Conservation (phyloP, 371 early-diverging fungal species). For the Parasitella parasitica region DNA sequence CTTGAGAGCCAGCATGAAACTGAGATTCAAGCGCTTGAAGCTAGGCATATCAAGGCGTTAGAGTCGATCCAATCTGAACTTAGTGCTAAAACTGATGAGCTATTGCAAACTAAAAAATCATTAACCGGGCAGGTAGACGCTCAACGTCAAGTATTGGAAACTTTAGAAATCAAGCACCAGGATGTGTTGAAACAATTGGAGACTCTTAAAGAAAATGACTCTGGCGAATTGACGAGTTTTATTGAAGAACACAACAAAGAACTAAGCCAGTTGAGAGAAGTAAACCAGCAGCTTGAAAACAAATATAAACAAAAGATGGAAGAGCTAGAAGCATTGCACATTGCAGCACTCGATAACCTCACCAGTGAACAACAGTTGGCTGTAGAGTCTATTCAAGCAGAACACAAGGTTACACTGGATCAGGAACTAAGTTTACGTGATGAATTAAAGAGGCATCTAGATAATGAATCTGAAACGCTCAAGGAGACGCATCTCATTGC, state of each 20-base stretch:
- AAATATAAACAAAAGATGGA: neutral
- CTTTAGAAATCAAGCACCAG: conserved; percentile 9
- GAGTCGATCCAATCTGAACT: neutral
- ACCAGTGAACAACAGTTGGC: neutral
- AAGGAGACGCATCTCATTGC: neutral
- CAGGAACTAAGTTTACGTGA: conserved; percentile 1
- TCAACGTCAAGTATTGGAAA: neutral
- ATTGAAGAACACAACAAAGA: conserved; percentile 17
- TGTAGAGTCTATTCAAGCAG: neutral
- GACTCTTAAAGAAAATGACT: conserved; percentile 3
- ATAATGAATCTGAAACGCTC: conserved; percentile 2
- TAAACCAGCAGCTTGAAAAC: neutral
- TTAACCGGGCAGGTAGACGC: neutral
- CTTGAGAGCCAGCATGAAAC: neutral
- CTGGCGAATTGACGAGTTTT: conserved; percentile 11
- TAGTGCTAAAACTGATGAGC: neutral
- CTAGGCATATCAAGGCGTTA: neutral
- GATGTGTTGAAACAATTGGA: conserved; percentile 15
- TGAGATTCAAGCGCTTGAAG: neutral
- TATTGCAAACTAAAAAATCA: neutral
- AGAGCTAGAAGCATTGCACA: neutral
- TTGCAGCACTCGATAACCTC: neutral
- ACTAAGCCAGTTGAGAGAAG: conserved; percentile 2
- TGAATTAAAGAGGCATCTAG: neutral
- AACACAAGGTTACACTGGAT: conserved; percentile 13